Base-by-base conservation (phyloP, 805 yeast genomes). In the Lachancea nothofagi region DNA sequence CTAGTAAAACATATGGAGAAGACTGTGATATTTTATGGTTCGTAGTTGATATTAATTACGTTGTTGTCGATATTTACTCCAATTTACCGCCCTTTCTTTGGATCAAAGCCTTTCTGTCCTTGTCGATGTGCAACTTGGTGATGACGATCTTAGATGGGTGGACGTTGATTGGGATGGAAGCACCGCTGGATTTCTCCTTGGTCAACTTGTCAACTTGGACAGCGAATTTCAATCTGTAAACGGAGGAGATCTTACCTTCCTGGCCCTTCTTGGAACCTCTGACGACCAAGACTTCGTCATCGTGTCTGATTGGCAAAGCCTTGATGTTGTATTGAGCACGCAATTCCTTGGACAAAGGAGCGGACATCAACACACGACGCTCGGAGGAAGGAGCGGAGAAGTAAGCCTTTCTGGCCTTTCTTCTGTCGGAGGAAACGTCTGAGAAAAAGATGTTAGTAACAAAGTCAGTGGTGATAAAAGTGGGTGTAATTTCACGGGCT, bases 211-310 rank as follows among this genome's bases (percentile, higher is more conserved):
- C 97, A 64, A 93, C 83, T 76, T 90, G 97, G 60, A 93, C 78
- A 62, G 95, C 80, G 69, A 77, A 93, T 74, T 93, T 93, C 75
- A 93, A 84, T 84, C 98, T 90, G 96, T 93, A 93, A 61, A 90
- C 97, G 55, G 95, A 83, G 59, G 93, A 76, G 71, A 93, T 79
- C 76, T 88, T 86, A 75, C 98, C 98, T 79, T 90, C 98, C 64
- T 90, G 88, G 71, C 97, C 98, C 80, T 93, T 93, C 84, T 86
- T 85, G 67, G 97, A 85, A 69, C 98, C 98, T 77, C 98, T 90
- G 70, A 83, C 90, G 66, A 93, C 93, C 62, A 77, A 72, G 62
- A 93, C 95, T 73, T 84, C 87, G 71, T 93, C 98, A 62, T 89
- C 94, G 75, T 84, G 83, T 83, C 97, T 93, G 78, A 93, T 81